Evolutionary conservation across 805 yeast genomes (phyloP).

Genomic region (Kuraishia borneana): DNA sequence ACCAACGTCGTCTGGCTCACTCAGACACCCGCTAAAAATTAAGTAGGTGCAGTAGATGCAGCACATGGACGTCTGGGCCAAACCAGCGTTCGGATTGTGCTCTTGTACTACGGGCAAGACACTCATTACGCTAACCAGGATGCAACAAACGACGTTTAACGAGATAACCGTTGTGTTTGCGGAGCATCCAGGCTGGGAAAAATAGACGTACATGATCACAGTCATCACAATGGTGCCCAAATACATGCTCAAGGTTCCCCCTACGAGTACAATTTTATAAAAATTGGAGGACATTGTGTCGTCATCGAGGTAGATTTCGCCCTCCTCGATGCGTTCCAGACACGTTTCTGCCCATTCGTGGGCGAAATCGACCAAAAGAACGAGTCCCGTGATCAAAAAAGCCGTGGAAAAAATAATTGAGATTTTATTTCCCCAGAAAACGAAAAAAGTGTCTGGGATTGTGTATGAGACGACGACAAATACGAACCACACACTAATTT

Average conservation of each 20-base stretch:
- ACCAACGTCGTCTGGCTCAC: slow-evolving; percentile 88
- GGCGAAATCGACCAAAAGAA: slow-evolving; percentile 89
- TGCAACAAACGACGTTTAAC: slow-evolving; percentile 55
- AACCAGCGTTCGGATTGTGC: slow-evolving; percentile 87
- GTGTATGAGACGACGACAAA: slow-evolving; percentile 55
- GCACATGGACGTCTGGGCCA: slow-evolving; percentile 96
- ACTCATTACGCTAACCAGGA: slow-evolving; percentile 59
- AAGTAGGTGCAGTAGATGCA: slow-evolving; percentile 86
- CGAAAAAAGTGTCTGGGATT: slow-evolving; percentile 79
- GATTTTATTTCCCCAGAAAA: slow-evolving; percentile 84
- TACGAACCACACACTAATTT: slow-evolving; percentile 47
- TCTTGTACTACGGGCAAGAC: slow-evolving; percentile 82
- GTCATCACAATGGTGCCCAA: slow-evolving; percentile 62
- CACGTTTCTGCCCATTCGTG: slow-evolving; percentile 99
- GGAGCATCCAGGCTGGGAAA: slow-evolving; percentile 71
- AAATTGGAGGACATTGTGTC: slow-evolving; percentile 24
- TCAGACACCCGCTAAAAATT: slow-evolving; percentile 83
- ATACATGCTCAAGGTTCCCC: slow-evolving; percentile 86
- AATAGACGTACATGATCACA: slow-evolving; percentile 68
- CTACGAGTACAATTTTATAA: slow-evolving; percentile 75
- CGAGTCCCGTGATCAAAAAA: slow-evolving; percentile 82
- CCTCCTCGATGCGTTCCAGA: slow-evolving; percentile 79
- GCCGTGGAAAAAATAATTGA: slow-evolving; percentile 77
- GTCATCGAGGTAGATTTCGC: slow-evolving; percentile 38
- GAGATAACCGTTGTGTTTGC: slow-evolving; percentile 86